Percentiles rank a stretch among this genome's conserved stretches.
Evolutionary conservation across 2,329 filamentous ascomycete species (phyloP).

Genomic region (Ophiostoma montium): DNA sequence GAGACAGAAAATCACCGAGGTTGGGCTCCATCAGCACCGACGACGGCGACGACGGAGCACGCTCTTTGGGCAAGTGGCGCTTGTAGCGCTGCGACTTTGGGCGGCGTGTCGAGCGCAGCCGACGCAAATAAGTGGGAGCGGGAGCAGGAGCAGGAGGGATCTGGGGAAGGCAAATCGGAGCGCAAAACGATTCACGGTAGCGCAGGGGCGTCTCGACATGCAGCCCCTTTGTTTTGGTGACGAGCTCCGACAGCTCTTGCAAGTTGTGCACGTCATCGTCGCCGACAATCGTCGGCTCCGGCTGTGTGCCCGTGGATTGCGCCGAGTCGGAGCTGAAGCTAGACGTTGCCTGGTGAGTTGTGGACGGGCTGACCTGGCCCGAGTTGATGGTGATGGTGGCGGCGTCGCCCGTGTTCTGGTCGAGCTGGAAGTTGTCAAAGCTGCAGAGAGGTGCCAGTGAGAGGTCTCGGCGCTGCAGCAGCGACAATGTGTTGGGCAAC

Average conservation of each 20-base stretch:
- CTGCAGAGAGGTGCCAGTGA: slow-evolving; percentile 9
- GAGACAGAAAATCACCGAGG: slow-evolving; percentile 37
- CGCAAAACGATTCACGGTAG: background rate
- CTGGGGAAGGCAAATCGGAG: slow-evolving; percentile 4
- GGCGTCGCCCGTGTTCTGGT: background rate
- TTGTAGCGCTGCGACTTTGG: slow-evolving; percentile 9
- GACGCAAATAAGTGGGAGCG: slow-evolving; percentile 9
- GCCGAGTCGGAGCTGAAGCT: too few relatives aligned
- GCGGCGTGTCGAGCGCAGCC: slow-evolving; percentile 7
- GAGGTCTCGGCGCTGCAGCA: slow-evolving; percentile 12
- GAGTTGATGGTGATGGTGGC: slow-evolving; percentile 6
- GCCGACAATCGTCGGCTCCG: slow-evolving; percentile 11
- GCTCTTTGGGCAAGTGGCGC: slow-evolving; percentile 8
- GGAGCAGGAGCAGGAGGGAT: background rate
- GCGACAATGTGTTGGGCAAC: slow-evolving; percentile 13
- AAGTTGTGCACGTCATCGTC: slow-evolving; percentile 6
- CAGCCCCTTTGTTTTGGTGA: background rate
- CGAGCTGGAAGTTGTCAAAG: slow-evolving; percentile 6
- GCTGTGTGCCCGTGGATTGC: background rate
- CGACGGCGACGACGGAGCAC: slow-evolving; percentile 17
- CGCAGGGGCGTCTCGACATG: background rate
- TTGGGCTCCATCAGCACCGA: slow-evolving; percentile 34
- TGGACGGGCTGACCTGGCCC: slow-evolving; percentile 11
- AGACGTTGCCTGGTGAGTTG: slow-evolving; percentile 1
- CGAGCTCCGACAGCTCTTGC: slow-evolving; percentile 1